Percentiles rank a stretch among this genome's conserved stretches.
Conservation (phyloP, 2,329 filamentous ascomycete genomes). For the Myrmaecium sp. region DNA sequence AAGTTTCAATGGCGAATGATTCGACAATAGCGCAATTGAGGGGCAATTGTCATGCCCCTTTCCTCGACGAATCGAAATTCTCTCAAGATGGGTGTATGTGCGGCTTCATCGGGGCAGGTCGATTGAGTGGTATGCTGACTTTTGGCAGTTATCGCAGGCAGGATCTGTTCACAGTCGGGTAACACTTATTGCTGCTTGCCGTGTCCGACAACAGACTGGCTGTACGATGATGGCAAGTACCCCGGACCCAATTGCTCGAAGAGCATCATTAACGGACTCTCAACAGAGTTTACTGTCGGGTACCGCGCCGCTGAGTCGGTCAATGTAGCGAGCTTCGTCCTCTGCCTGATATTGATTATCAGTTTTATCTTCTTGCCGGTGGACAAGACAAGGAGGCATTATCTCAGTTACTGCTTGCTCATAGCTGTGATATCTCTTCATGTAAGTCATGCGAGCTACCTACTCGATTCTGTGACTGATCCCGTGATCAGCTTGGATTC, state of each 20-base stretch:
- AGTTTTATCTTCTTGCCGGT: constrained; percentile 69
- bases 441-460: constrained; percentile 35
- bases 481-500: constrained; percentile 66
- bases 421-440: constrained; percentile 62
- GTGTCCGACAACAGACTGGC: constrained; percentile 72
- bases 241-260: background rate
- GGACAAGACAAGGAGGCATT: constrained; percentile 83
- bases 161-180: constrained; percentile 36
- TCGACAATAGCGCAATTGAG: too few relatives aligned
- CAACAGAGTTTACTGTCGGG: constrained; percentile 34
- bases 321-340: constrained; percentile 54
- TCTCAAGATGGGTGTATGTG: too few relatives aligned
- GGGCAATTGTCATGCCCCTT: too few relatives aligned
- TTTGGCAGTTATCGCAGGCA: constrained; percentile 32
- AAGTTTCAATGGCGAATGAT: too few relatives aligned
- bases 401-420: constrained; percentile 76
- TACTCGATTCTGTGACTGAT: background rate
- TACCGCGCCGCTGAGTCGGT: constrained; percentile 64
- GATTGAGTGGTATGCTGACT: too few relatives aligned
- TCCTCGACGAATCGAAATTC: too few relatives aligned
- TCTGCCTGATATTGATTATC: constrained; percentile 57
- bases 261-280: constrained; percentile 5
- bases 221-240: constrained; percentile 39
- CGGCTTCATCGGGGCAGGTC: too few relatives aligned
- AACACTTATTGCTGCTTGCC: constrained; percentile 62